Evolutionary conservation across 192 early-diverging fungal species (phyloP), one percentile per base, ranked within the genome.

Genomic region (Coemansia sp.): DNA sequence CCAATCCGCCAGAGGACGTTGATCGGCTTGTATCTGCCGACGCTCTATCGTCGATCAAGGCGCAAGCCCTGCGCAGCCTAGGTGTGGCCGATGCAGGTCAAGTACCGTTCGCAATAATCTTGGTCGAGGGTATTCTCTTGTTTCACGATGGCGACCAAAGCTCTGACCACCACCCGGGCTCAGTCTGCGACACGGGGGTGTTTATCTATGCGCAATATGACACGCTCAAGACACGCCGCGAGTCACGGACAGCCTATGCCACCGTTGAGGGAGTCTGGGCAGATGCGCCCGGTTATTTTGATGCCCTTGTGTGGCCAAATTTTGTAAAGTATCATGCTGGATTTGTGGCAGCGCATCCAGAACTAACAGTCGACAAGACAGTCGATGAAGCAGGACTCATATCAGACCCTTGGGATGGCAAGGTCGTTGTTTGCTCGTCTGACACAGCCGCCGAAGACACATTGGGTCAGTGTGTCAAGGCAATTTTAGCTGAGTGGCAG

Each of bases 81-180:
- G 55, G 60, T 5, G 58, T 75, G 12, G 62, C 36, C 16, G 41
- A 49, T 20, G 16, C 53, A 3, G 62, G 76, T 2, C 20, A 74
- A 5, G 65, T 68, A 0, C 83, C 83, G 12, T 80, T 80, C 34
- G 66, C 62, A 0, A 33, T 85, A 1, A 33, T 85, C 15, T 60
- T 85, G 3, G 74, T 85, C 9, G 95, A 97, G 68, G 95, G 95
- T 9, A 93, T 97, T 65, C 81, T 97, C 57, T 85, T 97, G 43
- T 93, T 88, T 74, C 82, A 88, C 57, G 75, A 85, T 36, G 61
- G 88, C 64, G 65, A 78, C 12, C 41, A 81, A 4, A 65, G 73
- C 9, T 71, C 88, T 7, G 88, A 90, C 44, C 67, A 73, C 15
- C 81, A 87, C 46, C 74, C 74, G 0, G 68, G 68, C 2, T 7